Evolutionary conservation across 768 basidiomycete species (phyloP).

Genomic region (Lactarius tabidus): DNA sequence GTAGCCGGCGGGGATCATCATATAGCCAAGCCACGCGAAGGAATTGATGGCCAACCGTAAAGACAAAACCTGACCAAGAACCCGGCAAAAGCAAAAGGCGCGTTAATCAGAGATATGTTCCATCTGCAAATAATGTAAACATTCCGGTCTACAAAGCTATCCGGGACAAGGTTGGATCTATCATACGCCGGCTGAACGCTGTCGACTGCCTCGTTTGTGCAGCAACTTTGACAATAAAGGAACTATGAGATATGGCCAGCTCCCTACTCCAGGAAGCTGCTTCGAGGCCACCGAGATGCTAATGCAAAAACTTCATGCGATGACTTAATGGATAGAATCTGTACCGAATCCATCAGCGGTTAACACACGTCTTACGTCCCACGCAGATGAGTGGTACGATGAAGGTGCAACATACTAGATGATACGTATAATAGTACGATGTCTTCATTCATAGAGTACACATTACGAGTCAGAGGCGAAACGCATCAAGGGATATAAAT

Average conservation of each 20-base stretch:
- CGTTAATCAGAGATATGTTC: background rate
- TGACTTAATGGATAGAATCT: background rate
- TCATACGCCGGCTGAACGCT: background rate
- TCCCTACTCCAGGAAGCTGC: background rate
- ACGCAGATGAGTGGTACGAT: background rate
- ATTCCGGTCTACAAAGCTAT: background rate
- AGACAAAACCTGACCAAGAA: background rate
- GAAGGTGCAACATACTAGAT: background rate
- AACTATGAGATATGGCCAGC: background rate
- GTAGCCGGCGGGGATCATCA: no score
- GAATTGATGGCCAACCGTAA: background rate
- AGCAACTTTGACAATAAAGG: background rate
- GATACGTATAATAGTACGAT: background rate
- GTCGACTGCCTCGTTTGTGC: background rate
- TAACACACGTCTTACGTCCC: background rate
- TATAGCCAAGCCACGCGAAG: background rate
- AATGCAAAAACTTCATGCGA: background rate
- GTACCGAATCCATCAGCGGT: background rate
- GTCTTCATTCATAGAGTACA: constrained; percentile 1
- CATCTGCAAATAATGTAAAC: background rate
- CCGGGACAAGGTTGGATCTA: background rate
- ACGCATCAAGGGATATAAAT: constrained; percentile 50
- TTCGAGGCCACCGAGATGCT: background rate
- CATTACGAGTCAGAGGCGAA: background rate
- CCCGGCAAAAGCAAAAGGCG: background rate